Evolutionary conservation across 352 stramenopile genomes (phyloP).

Genomic region (Phytophthora multivora): DNA sequence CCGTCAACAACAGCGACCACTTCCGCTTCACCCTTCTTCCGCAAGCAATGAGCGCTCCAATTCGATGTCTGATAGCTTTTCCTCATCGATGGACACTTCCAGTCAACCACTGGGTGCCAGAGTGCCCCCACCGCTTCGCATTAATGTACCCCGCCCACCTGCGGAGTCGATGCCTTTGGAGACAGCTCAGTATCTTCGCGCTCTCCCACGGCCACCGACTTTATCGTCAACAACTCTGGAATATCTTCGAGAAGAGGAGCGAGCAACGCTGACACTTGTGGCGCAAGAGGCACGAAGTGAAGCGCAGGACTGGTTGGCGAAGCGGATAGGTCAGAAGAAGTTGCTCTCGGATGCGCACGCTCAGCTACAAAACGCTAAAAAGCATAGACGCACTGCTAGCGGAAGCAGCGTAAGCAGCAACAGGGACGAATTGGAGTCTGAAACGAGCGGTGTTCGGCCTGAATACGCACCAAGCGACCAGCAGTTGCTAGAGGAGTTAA

Average conservation of each 20-base stretch:
- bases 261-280: slow-evolving; percentile 65
- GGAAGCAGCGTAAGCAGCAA: slow-evolving; percentile 40
- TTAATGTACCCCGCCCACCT: slow-evolving; percentile 12
- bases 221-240: slow-evolving; percentile 40
- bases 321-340: slow-evolving; percentile 80
- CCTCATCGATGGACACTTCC: neutral
- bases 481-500: slow-evolving; percentile 54
- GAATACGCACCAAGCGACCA: slow-evolving; percentile 37
- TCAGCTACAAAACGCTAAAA: slow-evolving; percentile 52
- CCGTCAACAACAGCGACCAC: slow-evolving; percentile 18
- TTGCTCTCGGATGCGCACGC: slow-evolving; percentile 68
- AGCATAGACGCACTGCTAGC: slow-evolving; percentile 50
- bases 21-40: slow-evolving; percentile 14
- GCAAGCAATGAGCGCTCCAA: slow-evolving; percentile 5
- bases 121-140: slow-evolving; percentile 16
- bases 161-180: slow-evolving; percentile 21
- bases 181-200: slow-evolving; percentile 38
- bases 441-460: neutral
- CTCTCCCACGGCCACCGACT: slow-evolving; percentile 26
- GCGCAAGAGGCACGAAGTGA: slow-evolving; percentile 68
- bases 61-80: slow-evolving; percentile 1
- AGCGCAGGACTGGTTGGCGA: slow-evolving; percentile 71
- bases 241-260: slow-evolving; percentile 66
- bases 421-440: slow-evolving; percentile 25
- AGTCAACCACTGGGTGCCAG: slow-evolving; percentile 2